A percentile compares a stretch with the other conserved stretches of the same genome.
phyloP scores from a whole-genome alignment of 225 moss, liverwort and hornwort species.

The Bryum argenteum region DNA sequence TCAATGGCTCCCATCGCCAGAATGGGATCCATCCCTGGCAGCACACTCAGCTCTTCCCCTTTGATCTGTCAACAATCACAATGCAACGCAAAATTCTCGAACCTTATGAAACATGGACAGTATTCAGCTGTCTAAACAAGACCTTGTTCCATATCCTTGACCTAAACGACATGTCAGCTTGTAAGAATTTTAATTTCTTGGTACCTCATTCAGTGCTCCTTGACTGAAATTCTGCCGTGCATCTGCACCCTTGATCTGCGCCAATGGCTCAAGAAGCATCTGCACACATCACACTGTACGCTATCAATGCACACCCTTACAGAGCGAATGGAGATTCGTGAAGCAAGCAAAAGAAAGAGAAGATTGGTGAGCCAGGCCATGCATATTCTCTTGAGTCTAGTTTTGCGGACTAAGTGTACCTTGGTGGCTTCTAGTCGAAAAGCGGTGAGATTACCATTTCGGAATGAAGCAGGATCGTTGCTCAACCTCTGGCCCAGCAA shows the following conservation, averaged over 20 bases:
- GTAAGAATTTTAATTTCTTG: slow-evolving; percentile 11
- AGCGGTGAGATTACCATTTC: slow-evolving; percentile 76
- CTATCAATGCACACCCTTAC: not conserved
- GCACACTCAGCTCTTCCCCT: slow-evolving; percentile 88
- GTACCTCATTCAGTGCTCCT: slow-evolving; percentile 94
- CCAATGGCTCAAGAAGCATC: slow-evolving; percentile 83
- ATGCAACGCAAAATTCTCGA: not conserved
- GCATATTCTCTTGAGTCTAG: too few relatives aligned
- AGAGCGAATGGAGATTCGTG: not conserved
- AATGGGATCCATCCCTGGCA: slow-evolving; percentile 95
- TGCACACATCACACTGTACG: slow-evolving; percentile 21
- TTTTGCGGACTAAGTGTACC: slow-evolving; percentile 39
- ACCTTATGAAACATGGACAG: not conserved
- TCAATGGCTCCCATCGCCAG: slow-evolving; percentile 86
- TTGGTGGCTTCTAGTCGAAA: slow-evolving; percentile 87
- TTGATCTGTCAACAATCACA: slow-evolving; percentile 56
- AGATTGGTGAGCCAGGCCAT: too few relatives aligned
- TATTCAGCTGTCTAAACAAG: not conserved
- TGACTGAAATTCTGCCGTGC: slow-evolving; percentile 82
- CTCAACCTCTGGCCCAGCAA: slow-evolving; percentile 79
- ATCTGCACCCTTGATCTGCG: slow-evolving; percentile 84
- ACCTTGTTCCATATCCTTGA: not conserved
- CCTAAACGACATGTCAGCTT: not conserved
- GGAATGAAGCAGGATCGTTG: slow-evolving; percentile 58
- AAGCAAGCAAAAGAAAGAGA: too few relatives aligned